Evolutionary conservation across 768 basidiomycete genomes (phyloP), one percentile per base, ranked within the genome.

Genomic region (Collybia sp.): DNA sequence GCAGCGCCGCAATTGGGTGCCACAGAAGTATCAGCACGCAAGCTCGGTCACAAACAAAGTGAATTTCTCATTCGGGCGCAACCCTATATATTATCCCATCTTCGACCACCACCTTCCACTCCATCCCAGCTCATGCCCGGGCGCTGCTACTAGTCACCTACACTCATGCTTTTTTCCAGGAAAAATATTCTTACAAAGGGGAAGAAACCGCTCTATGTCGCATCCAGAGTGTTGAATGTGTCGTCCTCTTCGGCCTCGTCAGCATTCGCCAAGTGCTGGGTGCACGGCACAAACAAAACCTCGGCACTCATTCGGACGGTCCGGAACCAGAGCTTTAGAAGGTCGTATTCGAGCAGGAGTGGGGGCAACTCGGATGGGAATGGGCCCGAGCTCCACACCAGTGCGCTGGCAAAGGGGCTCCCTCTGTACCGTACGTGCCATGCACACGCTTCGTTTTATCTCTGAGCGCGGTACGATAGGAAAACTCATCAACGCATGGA

Each of bases 401-500:
- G 44, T 45, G 56, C 32, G 41, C 59, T 55, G 36, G 54, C 59
- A 12, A 51, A 59, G 3, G 66, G 65, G 5, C 48, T 73, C 37
- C 77, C 80, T 1, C 61, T 82, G 34, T 82, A 81, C 59, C 73
- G 82, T 77, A 49, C 48, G 77, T 69, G 25, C 12, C 17, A 36
- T 19, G 30, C 18, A 16, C 34, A n/a, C 30, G 40, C 16, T 41
- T 48, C 17, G 25, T 33, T 48, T 12, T 30, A 30, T 12, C 44
- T 43, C 6, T 42, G 34, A 42, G 39, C 44, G 39, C 44, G 12
- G n/a, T 40, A 32, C 51, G 37, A 3, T 62, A 84, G 87, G 77
- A 36, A 80, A 75, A 59, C 64, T 94, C 6, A 70, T 86, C 20
- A 74, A 77, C 49, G 88, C 90, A 19, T 93, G 90, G 90, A 83